Evolutionary conservation across 2,329 filamentous ascomycete genomes (phyloP), one percentile per base, ranked within the genome.

Genomic region (Camillea tinctor): DNA sequence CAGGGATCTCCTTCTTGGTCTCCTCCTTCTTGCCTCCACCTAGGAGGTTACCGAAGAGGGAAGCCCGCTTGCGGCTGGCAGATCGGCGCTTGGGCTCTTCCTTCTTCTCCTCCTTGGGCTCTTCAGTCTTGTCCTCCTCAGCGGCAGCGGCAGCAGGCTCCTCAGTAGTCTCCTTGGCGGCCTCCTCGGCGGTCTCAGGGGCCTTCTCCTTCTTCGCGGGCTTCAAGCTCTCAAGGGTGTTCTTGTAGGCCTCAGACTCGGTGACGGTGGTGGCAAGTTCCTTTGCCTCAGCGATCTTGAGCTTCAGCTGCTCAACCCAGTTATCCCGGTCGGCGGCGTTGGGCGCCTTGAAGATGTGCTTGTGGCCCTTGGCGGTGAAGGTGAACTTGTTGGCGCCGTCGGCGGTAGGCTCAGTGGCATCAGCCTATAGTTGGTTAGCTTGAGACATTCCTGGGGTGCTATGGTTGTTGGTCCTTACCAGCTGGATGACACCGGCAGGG

Each of bases 321-420:
- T 90, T 92, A 77, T 97, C 92, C 74, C 94, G 93, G 80, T 97
- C 93, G 61, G 86, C 81, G 54, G 85, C 71, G 71, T 74, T 88
- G 71, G 81, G 72, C 60, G 94, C 92, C 86, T 97, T 94, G 84
- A 99, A 97, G 62, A 85, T 85, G 85, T 97, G 93, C 87, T 97
- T 96, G 80, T 96, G 89, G 69, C 90, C 90, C 78, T 90, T 88
- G 74, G 91, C 80, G 74, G 89, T 91, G 83, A 98, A 90, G 73
- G 87, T 82, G 83, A 99, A 97, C 79, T 95, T 93, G 79, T 86
- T 84, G 67, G 84, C 74, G 62, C 92, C 91, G 64, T 93, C 90
- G 76, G 88, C 86, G 75, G 85, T 84, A 60, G 96, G 84, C 75
- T 96, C 92, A 54, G 80, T 83, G 66, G 82, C 82, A 74, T 87